Base-by-base conservation (phyloP, 2,329 filamentous ascomycete species). In the Ascochyta lentis region DNA sequence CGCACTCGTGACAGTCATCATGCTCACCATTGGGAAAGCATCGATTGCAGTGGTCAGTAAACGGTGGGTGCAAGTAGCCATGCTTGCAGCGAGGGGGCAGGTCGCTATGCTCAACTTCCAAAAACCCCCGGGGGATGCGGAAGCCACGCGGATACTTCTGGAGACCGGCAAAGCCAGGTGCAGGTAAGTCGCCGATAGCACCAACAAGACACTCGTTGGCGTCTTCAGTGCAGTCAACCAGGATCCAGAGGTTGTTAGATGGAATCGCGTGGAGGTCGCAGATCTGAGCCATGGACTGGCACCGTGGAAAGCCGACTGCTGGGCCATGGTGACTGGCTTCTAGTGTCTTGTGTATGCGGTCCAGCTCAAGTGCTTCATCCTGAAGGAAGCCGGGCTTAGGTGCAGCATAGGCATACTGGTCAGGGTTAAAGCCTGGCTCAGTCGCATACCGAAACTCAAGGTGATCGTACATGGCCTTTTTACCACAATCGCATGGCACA, bases 11-110 rank as follows among this genome's bases (percentile, higher is more conserved):
- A 16, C 49, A 46, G 9, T 53, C 29, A 9, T 23, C 15, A 15
- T 46, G 29, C 13, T 43, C 19, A 8, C 49, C 49, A 12, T 22
- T 13, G 6, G 49, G 49, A 19, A 47, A 53, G 43, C 37, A 47
- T 5, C 31, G 15, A n/a, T 23, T 33, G 31, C 47, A 50, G 31
- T 43, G 39, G 23, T 50, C 47, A 13, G 23, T 9, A 12, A 43
- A 42, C 1, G 29, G 47, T 27, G 39, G 47, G 23, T 50, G 47
- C 3, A 43, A 3, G 6, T 37, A n/a, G 2, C 47, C 47, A 16
- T 50, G 47, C 31, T 29, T 5, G 29, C 47, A 43, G 15, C 47
- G 39, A 3, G 47, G 39, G 2, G 24, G 29, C n/a, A 47, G 44
- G 12, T 8, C 15, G 2, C 26, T n/a, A 34, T 22, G n/a, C 19